phyloP scores from a whole-genome alignment of 1,139 yeast species.

The Yamadazyma sp. region DNA sequence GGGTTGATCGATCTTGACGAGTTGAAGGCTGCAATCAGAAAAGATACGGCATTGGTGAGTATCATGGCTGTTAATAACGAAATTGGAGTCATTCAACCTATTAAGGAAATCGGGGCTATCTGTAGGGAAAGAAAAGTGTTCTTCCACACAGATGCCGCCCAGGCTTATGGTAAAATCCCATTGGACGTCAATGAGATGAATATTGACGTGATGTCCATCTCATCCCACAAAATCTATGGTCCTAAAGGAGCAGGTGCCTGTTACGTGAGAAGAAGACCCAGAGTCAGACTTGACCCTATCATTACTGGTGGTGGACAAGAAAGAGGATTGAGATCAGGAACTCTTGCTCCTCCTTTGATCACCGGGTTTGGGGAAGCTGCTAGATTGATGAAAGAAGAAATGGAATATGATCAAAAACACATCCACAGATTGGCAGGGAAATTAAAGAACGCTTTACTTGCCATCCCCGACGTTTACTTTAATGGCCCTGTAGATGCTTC shows the following conservation, averaged over 20 bases:
- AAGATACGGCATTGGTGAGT: constrained; percentile 90
- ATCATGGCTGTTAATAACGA: constrained; percentile 98
- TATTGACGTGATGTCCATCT: constrained; percentile 88
- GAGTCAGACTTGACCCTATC: constrained; percentile 94
- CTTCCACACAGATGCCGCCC: constrained; percentile 99
- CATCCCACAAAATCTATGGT: constrained; percentile 96
- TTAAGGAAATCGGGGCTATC: constrained; percentile 87
- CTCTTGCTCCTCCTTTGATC: constrained; percentile 92
- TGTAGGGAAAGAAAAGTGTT: constrained; percentile 87
- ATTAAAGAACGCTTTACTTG: constrained; percentile 68
- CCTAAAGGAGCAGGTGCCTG: constrained; percentile 98
- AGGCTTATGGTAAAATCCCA: constrained; percentile 92
- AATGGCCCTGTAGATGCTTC: constrained; percentile 75
- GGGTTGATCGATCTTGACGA: constrained; percentile 81
- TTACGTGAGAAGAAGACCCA: constrained; percentile 94
- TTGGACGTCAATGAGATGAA: constrained; percentile 92
- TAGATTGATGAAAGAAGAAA: constrained; percentile 72
- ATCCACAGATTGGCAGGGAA: constrained; percentile 70
- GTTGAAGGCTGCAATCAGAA: constrained; percentile 79
- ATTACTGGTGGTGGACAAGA: constrained; percentile 99
- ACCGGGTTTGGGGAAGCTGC: constrained; percentile 99
- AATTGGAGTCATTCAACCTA: constrained; percentile 95
- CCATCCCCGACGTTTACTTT: constrained; percentile 83
- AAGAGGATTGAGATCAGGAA: constrained; percentile 96
- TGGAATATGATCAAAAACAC: constrained; percentile 70